Percentiles rank a stretch among this genome's conserved stretches.
phyloP scores from a whole-genome alignment of 306 rosid species.

The Vicia sativa region DNA sequence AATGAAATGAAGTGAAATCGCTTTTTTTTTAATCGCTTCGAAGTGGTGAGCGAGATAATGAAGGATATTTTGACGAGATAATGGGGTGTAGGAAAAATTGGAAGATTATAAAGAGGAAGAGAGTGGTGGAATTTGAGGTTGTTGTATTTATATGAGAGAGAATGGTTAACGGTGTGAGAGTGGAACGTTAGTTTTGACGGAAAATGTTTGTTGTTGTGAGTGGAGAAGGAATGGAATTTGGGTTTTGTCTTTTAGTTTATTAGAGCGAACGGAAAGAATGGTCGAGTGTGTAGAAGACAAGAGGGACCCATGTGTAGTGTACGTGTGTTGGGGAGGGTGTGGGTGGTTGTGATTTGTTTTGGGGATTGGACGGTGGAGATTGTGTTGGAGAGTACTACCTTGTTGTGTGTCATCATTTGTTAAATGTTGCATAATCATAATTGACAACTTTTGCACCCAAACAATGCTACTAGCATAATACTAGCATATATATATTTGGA shows the following conservation, averaged over 20 bases:
- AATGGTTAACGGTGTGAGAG: slow-evolving; percentile 48
- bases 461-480: too few relatives aligned
- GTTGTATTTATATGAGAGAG: slow-evolving; percentile 55
- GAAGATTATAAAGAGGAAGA: slow-evolving; percentile 31
- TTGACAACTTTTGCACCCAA: too few relatives aligned
- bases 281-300: slow-evolving; percentile 60
- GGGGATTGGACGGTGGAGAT: too few relatives aligned
- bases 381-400: too few relatives aligned
- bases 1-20: slow-evolving; percentile 2
- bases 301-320: slow-evolving; percentile 66
- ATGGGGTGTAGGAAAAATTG: slow-evolving; percentile 26
- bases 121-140: slow-evolving; percentile 23
- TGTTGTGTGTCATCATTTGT: too few relatives aligned
- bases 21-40: background rate
- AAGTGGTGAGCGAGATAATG: background rate
- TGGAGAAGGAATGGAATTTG: slow-evolving; percentile 39
- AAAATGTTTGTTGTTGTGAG: slow-evolving; percentile 37
- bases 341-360: background rate
- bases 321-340: slow-evolving; percentile 20
- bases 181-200: slow-evolving; percentile 56
- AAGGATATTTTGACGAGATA: slow-evolving; percentile 25
- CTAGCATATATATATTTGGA: too few relatives aligned
- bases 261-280: slow-evolving; percentile 41
- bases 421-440: too few relatives aligned
- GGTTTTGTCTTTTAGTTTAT: slow-evolving; percentile 32